Base-by-base conservation (phyloP, 306 rosid species). In the Corylus heterophylla region DNA sequence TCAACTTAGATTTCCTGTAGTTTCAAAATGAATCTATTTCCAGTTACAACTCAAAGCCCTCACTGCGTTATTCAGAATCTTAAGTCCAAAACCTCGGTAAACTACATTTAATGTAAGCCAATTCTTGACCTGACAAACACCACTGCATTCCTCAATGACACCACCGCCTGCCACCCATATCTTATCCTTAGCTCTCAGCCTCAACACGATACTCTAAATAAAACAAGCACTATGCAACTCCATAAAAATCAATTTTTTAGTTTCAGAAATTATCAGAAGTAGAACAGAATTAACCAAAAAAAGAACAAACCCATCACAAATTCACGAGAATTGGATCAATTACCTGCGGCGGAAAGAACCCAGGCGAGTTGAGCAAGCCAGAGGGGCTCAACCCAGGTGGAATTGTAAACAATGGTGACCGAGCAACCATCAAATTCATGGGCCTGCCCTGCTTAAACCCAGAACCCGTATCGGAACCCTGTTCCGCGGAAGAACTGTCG, bases 311-410 rank as follows among this genome's bases (percentile, higher is more conserved):
- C 20, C 7, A 72, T 35, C 12, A 76, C 6, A 13, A 35, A 64
- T 37, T 14, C 55, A 45, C 16, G 0, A 56, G 16, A 59, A 58
- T 12, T 2, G 20, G 11, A 77, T 39, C n/a, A 77, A 77, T 85
- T 80, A 96, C 99, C 94, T 84, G 97, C 2, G 98, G 98, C 16
- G 97, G 80, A 85, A 91, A 96, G 86, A 96, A 90, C 0, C 93
- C 96, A 0, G 99, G 99, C 2, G 99, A 96, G 75, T 91, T 96
- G n/a, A 96, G 89, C 80, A 93, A 88, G 3, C 97, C 98, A 2
- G 99, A 96, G 18, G 99, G 97, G 74, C 94, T 93, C 80, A 95
- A 74, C 58, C 97, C 98, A 2, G 97, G 90, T 0, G 98, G 95
- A 10, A 95, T 80, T 37, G 97, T 87, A 73, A 96, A 96, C 83